Percentiles rank a stretch among this genome's conserved stretches.
Evolutionary conservation across 345 rosid species (phyloP).

Genomic region (Hypericum perforatum): DNA sequence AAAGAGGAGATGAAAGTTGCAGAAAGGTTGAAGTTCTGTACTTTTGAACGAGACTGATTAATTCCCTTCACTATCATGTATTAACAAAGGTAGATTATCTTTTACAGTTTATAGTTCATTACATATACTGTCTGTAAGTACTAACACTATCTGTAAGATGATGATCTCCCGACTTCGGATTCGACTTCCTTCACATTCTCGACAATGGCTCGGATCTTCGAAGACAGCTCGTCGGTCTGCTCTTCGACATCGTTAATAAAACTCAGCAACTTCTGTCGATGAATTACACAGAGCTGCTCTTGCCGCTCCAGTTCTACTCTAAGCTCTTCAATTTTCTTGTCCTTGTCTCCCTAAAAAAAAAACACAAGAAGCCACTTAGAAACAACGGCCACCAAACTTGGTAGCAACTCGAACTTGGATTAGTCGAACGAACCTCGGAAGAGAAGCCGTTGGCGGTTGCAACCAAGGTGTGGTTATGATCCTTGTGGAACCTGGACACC

Average conservation of each 20-base stretch:
- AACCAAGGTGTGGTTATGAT: constrained; percentile 67
- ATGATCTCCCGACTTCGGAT: constrained; percentile 25
- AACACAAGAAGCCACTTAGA: constrained; percentile 5
- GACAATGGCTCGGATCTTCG: constrained; percentile 42
- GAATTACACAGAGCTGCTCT: constrained; percentile 38
- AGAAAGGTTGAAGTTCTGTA: no score
- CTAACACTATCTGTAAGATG: background rate
- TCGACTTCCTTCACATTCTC: constrained; percentile 48
- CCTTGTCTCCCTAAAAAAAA: constrained; percentile 55
- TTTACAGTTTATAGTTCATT: no score
- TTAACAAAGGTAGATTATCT: no score
- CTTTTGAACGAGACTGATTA: no score
- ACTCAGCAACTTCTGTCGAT: constrained; percentile 40
- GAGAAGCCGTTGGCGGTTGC: constrained; percentile 33
- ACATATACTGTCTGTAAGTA: background rate
- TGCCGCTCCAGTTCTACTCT: constrained; percentile 43
- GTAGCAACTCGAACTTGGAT: background rate
- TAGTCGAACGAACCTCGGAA: constrained; percentile 35
- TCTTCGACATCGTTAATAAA: constrained; percentile 49
- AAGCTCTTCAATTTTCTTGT: constrained; percentile 56
- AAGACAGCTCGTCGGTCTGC: constrained; percentile 49
- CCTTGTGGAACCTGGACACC: constrained; percentile 66
- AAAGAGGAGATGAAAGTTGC: constrained; percentile 25
- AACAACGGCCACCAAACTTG: background rate
- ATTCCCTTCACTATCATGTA: no score